Base-by-base conservation (phyloP, 2,329 filamentous ascomycete genomes). In the Aspergillus sp. region DNA sequence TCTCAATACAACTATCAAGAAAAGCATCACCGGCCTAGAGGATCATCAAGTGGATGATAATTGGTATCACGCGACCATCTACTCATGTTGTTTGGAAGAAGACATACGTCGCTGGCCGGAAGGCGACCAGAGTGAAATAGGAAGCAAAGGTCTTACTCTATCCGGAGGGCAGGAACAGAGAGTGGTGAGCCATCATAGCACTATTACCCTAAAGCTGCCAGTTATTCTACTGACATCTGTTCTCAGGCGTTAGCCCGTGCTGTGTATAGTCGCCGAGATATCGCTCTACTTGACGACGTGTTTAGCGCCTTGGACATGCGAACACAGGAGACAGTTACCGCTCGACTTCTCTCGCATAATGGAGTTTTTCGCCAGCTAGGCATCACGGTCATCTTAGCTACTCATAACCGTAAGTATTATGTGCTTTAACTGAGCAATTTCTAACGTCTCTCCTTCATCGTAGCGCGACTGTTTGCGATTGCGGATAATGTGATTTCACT, bases 1-100 rank as follows among this genome's bases (percentile, higher is more conserved):
- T 46, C 89, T 92, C 69, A 92, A 92, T 66, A 87, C 87, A 1
- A 89, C 85, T n/a, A 85, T 94, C 63, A 85, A 83, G 55, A 87
- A 92, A 55, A 94, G 93, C 67, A 88, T 93, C 54, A 32, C 31
- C 12, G 31, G 31, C 12, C 39, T 56, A 6, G 54, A 29, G 5
- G 16, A 49, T 1, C 76, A 77, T 0, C 73, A 72, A 0, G 14
- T n/a, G 16, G 42, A 54, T 22, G 24, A 54, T 6, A 18, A 10
- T 16, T 54, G 52, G 52, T 54, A 54, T 20, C 24, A 54, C 9
- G 46, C n/a, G 12, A 31, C 42, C 16, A 9, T 46, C 4, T 20
- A 50, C 3, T 58, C 59, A 1, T 71, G 69, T 55, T 66, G 60
- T 14, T 54, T 73, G 6, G 52, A 61, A 9, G 45, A 61, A 7